Evolutionary conservation across 495 filamentous ascomycete genomes (phyloP), one percentile per base, ranked within the genome.

Genomic region (Penicillium lagena): DNA sequence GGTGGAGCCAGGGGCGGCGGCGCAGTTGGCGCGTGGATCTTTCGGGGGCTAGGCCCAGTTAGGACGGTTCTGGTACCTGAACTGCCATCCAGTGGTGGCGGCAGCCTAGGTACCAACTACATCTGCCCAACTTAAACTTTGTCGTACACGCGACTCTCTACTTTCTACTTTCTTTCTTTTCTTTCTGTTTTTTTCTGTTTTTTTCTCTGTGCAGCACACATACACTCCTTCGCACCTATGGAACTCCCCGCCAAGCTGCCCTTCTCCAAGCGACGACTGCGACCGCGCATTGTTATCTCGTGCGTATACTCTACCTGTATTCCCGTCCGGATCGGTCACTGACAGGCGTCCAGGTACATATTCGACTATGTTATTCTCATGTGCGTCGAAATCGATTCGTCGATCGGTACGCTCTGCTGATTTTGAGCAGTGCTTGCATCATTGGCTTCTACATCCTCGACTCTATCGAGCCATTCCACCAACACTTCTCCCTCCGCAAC

Each of bases 361-460:
- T 60, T 82, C 40, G 82, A 85, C 70, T 86, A 85, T 72, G 67
- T 81, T 33, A 78, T 85, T 41, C 73, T 86, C 40, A 54, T 85
- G 75, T 83, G 55, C 43, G 78, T 36, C 35, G 12, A 33, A 15
- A 27, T 7, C 9, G 32, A 34, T 45, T 50, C 12, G 42, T 9
- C 10, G 34, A 34, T 34, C 5, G 32, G 2, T 71, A 14, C 67
- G 63, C 29, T 58, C 75, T 39, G 48, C 57, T 46, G 63, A 75
- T 37, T 68, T 67, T 34, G 64, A 34, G 22, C 39, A 69, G 67
- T 50, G 56, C 55, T 47, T 76, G 79, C 50, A 68, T 76, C n/a
- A 47, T 63, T 40, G 72, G 60, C 43, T 81, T 83, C 61, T 73
- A 60, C 29, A 68, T 72, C 41, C 66, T 79, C 46, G 74, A 82